phyloP scores from a whole-genome alignment of 2,329 filamentous ascomycete species.

The Ascochyta fabae region DNA sequence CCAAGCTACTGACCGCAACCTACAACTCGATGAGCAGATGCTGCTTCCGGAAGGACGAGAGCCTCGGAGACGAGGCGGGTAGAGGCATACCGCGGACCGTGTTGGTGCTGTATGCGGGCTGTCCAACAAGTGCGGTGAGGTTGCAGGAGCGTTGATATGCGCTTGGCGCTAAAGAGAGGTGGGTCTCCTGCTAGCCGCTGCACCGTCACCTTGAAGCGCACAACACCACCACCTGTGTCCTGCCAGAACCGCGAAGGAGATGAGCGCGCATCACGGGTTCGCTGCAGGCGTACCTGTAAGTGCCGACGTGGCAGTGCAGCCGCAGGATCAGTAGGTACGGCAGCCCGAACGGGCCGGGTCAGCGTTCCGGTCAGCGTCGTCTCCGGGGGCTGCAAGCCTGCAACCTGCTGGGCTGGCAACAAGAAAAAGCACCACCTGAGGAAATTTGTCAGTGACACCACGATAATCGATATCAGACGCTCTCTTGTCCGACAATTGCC shows the following conservation, averaged over 20 bases:
- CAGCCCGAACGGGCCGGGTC: neutral
- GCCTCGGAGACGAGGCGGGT: slow-evolving; percentile 26
- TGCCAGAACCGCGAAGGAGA: slow-evolving; percentile 21
- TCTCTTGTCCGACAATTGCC: slow-evolving; percentile 3
- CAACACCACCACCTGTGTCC: slow-evolving; percentile 10
- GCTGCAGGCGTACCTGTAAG: slow-evolving; percentile 10
- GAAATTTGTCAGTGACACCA: slow-evolving; percentile 16
- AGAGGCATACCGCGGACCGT: slow-evolving; percentile 13
- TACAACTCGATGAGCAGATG: slow-evolving; percentile 85
- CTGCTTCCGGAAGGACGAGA: slow-evolving; percentile 68
- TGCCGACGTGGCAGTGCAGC: slow-evolving; percentile 26
- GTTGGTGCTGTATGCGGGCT: slow-evolving; percentile 2
- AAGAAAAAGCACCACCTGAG: slow-evolving; percentile 8
- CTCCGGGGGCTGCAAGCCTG: neutral
- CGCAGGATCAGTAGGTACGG: neutral
- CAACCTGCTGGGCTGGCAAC: slow-evolving; percentile 7
- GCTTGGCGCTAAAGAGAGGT: slow-evolving; percentile 3
- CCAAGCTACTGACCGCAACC: slow-evolving; percentile 43
- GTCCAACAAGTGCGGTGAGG: slow-evolving; percentile 8
- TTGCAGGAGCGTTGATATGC: slow-evolving; percentile 17
- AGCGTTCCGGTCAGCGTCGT: neutral
- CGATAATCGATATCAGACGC: slow-evolving; percentile 26
- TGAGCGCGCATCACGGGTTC: slow-evolving; percentile 25
- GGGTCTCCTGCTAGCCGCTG: slow-evolving; percentile 15
- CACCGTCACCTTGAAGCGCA: slow-evolving; percentile 13